Base-by-base conservation (phyloP, 2,329 filamentous ascomycete genomes). In the Exophiala bonariae region DNA sequence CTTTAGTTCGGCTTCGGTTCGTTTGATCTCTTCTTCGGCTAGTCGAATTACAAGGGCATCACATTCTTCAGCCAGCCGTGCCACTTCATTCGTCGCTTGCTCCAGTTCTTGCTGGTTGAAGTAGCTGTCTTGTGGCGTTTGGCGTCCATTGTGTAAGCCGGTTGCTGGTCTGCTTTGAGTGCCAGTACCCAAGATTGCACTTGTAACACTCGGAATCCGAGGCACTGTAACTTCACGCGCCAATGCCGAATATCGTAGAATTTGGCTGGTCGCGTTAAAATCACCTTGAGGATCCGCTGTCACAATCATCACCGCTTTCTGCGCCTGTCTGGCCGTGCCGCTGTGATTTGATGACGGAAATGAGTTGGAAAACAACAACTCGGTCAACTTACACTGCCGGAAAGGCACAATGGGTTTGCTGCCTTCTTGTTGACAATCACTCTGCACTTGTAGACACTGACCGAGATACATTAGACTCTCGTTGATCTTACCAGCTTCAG, bases 381-480 rank as follows among this genome's bases (percentile, higher is more conserved):
- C 88, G 0, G 88, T 93, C 48, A 93, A 78, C 63, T 92, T 93
- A 71, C 87, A 92, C 64, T 91, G 88, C 23, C 88, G 79, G 68
- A 87, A 92, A 0, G 87, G 86, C 8, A 91, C 86, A 43, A 89
- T 73, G 31, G 85, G 80, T 82, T 89, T 92, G 63, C 79, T 82
- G 10, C 83, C 84, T 54, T 77, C 84, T 26, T 58, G 57, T 34
- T 85, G 83, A 23, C 84, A 78, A 59, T 92, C 89, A 50, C 86
- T 91, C 66, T 96, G 92, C 78, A 96, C 92, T 65, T 97, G 92
- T 59, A 99, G 79, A 64, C 93, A 99, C 63, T 97, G 93, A 0
- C 93, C 93, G 1, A 99, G 79, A 65, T 96, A 97, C 93, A 99
- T 99, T 63, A 99, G 73, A 63, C 89, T 95, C 68, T 96, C 91